Evolutionary conservation across 208 protist genomes (phyloP), one percentile per base, ranked within the genome.

Genomic region (Spongospora subterranea): DNA sequence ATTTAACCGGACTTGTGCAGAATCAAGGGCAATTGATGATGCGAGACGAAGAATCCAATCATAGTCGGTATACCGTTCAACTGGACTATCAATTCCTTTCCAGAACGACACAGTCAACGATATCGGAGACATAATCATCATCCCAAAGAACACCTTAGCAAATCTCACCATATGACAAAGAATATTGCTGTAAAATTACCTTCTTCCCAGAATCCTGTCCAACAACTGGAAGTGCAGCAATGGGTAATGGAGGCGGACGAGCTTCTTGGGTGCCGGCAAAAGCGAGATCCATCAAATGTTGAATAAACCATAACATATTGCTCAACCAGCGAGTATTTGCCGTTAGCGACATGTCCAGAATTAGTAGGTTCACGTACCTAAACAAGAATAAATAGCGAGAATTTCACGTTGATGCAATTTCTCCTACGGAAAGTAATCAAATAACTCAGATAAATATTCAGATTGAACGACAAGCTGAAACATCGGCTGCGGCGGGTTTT

Each of bases 341-440:
- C 17, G 6, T 35, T 39, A 82, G 6, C 13, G 71, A 40, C n/a
- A 82, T 82, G 17, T n/a, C 71, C 6, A 45, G 71, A 35, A 82
- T 43, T n/a, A 82, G n/a, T 20, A 82, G 35, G 40, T 82, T 82
- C 6, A 82, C 71, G n/a, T 45, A 82, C 6, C 71, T 82, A 82
- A n/a, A n/a, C n/a, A 82, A 17, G 17, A 43, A 82, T 6, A 20
- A 40, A 20, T 45, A n/a, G n/a, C n/a, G 6, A 35, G n/a, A 39
- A 35, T n/a, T 20, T 45, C 17, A 60, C 17, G 71, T 82, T 6
- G 11, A 35, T 82, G 71, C 71, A 45, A 40, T 45, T 45, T 35
- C 54, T 32, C 71, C 13, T 82, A 82, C 71, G 71, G 71, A n/a
- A 45, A 82, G 71, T 39, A 82, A 35, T 82, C 71, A 35, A 82